phyloP scores from a whole-genome alignment of 176 grass and related monocot genomes.

The Ananas comosus region DNA sequence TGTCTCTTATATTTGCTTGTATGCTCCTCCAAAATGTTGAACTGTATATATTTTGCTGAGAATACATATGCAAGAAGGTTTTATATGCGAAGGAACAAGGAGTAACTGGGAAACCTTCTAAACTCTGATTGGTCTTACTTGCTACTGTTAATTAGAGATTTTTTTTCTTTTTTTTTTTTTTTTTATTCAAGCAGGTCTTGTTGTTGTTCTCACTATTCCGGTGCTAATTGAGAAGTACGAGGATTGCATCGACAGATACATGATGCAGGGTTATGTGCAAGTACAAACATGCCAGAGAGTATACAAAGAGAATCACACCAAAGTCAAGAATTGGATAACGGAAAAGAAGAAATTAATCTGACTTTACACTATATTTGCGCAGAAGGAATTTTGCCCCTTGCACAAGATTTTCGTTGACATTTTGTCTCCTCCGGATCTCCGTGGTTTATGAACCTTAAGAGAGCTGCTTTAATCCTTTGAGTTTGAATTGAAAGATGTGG shows the following conservation, averaged over 20 bases:
- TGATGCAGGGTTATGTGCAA: slow-evolving; percentile 17
- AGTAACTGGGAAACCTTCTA: neutral
- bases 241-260: slow-evolving; percentile 14
- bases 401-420: neutral
- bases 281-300: slow-evolving; percentile 18
- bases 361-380: neutral
- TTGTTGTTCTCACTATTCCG: slow-evolving; percentile 31
- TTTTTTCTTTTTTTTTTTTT: neutral
- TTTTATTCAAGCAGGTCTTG: slow-evolving; percentile 11
- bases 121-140: neutral
- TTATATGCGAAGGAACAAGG: no score
- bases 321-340: slow-evolving; percentile 13
- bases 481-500: neutral
- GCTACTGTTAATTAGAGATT: neutral
- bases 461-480: neutral
- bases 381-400: neutral
- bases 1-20: neutral
- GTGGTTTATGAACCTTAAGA: neutral
- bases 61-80: no score
- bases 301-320: slow-evolving; percentile 14
- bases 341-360: slow-evolving; percentile 22
- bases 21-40: neutral
- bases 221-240: slow-evolving; percentile 32
- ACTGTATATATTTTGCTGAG: neutral
- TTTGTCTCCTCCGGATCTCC: neutral